Percentiles rank a stretch among this genome's conserved stretches.
Evolutionary conservation across 2,329 filamentous ascomycete genomes (phyloP).

Genomic region (Teratosphaeria gauchensis): DNA sequence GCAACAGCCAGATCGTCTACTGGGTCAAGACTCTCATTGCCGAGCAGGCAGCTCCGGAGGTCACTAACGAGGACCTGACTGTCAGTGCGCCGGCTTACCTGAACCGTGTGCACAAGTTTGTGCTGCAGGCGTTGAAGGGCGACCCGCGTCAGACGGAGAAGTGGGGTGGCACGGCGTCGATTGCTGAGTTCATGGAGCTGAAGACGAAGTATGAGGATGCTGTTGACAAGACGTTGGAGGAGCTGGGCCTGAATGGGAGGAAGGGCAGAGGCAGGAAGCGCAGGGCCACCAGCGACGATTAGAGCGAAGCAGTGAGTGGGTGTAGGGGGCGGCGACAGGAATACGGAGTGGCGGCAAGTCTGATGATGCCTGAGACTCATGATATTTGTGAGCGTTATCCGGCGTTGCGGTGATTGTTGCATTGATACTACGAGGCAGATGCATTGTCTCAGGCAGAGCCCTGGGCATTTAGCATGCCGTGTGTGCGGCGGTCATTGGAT

Average conservation of each 20-base stretch:
- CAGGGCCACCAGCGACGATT: neutral
- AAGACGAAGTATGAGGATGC: constrained; percentile 16
- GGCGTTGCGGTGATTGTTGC: neutral
- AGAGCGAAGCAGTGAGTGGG: neutral
- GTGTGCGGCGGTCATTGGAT: neutral
- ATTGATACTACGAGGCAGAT: neutral
- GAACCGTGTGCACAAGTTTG: constrained; percentile 19
- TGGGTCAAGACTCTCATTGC: constrained; percentile 38
- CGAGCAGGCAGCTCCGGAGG: constrained; percentile 32
- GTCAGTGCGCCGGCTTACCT: constrained; percentile 25
- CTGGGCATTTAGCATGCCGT: neutral
- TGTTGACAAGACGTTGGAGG: neutral
- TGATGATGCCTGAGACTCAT: neutral
- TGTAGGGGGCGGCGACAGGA: no score
- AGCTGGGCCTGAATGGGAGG: neutral
- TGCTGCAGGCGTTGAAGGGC: constrained; percentile 16
- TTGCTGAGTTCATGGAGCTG: constrained; percentile 19
- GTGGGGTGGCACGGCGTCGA: constrained; percentile 20
- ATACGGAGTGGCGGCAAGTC: no score
- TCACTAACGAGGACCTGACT: constrained; percentile 37
- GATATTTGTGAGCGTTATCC: neutral
- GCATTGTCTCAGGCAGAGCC: neutral
- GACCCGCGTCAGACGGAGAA: constrained; percentile 11
- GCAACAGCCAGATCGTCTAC: constrained; percentile 28
- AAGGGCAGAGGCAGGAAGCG: neutral